Evolutionary conservation across 495 filamentous ascomycete species (phyloP).

Genomic region (Talaromyces adpressus): DNA sequence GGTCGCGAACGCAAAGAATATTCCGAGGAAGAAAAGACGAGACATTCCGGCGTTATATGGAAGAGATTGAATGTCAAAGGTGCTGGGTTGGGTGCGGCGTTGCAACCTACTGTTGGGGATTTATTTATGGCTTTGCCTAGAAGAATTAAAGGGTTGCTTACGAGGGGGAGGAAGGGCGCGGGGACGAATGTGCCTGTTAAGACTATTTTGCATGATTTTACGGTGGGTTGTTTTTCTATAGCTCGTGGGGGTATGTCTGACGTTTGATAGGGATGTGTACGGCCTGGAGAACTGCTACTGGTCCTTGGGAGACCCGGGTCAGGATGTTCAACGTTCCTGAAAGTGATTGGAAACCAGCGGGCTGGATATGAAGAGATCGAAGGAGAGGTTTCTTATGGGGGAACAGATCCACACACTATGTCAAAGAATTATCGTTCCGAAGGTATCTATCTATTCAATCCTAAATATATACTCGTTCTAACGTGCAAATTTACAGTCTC

Average conservation of each 20-base stretch:
- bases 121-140: slow-evolving; percentile 53
- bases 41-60: slow-evolving; percentile 53
- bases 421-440: slow-evolving; percentile 59
- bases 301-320: slow-evolving; percentile 67
- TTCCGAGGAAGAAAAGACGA: slow-evolving; percentile 59
- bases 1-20: slow-evolving; percentile 50
- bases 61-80: slow-evolving; percentile 59
- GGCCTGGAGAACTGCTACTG: slow-evolving; percentile 46
- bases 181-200: slow-evolving; percentile 45
- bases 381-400: slow-evolving; percentile 60
- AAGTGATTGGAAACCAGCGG: slow-evolving; percentile 60
- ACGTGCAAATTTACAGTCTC: slow-evolving; percentile 27
- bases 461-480: background rate
- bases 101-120: slow-evolving; percentile 60
- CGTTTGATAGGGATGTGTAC: slow-evolving; percentile 32
- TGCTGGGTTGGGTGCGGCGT: slow-evolving; percentile 55
- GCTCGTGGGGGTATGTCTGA: background rate
- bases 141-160: slow-evolving; percentile 41
- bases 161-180: slow-evolving; percentile 30
- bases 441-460: slow-evolving; percentile 15
- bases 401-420: slow-evolving; percentile 52
- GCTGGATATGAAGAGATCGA: slow-evolving; percentile 54
- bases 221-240: slow-evolving; percentile 17
- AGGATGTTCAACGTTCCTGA: slow-evolving; percentile 68
- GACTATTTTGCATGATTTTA: slow-evolving; percentile 59